Base-by-base conservation (phyloP, 306 rosid species). In the Dalbergia oliveri region DNA sequence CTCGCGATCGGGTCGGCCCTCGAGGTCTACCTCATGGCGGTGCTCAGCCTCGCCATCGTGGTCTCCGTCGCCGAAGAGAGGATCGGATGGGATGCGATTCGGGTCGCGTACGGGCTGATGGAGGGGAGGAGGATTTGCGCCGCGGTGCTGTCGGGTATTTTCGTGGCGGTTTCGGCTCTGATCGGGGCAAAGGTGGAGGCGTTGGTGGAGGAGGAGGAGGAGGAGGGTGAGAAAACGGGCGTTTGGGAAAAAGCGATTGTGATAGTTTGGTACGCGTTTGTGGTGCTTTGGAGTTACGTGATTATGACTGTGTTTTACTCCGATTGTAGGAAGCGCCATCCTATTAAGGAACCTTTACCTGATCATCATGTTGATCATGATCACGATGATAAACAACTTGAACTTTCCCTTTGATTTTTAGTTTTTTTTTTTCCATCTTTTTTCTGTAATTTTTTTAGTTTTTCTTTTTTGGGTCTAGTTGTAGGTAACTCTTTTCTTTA, bases 11-110 rank as follows among this genome's bases (percentile, higher is more conserved):
- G 77, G 12, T 84, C 84, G 23, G 78, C 18, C 6, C 4, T 91
- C 2, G 94, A 94, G 73, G 33, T 92, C 0, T 92, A 91, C 74
- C 66, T 94, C 13, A 89, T 92, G 88, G 87, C 94, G 70, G 81
- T 89, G 57, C 37, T 81, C 79, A 89, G 94, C 58, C 51, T 91
- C 0, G 88, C 81, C 0, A 31, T 94, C 4, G 97, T 94, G 16
- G 90, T 88, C 0, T 92, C 98, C 41, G 81, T 92, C 51, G 86
- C 85, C 0, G 98, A 94, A 68, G 98, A 94, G 31, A 84, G 78
- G 23, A 79, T 72, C 69, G 98, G 97, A 0, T 87, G 83, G 86
- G 92, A 91, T 0, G 97, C 98, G 8, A 81, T 92, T 26, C 81
- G 83, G 68, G 69, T 57, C 10, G 98, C 91, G 8, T 84, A 80